Conservation (phyloP, 805 yeast genomes). For the Yarrowia deformans region DNA sequence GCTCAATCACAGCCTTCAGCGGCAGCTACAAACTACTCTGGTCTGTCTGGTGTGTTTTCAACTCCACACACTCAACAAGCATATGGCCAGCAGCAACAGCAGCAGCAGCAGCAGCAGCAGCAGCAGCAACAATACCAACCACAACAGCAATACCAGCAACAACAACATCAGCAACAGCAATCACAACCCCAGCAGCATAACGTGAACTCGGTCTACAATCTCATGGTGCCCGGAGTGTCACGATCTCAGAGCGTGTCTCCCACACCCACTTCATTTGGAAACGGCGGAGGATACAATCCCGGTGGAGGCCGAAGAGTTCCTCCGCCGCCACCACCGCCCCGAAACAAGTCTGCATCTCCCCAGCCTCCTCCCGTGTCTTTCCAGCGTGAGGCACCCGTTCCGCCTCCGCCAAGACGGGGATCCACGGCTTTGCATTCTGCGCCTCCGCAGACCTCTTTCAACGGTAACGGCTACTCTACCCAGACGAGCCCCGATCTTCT, state of each 20-base stretch:
- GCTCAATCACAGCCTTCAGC: slow-evolving; percentile 40
- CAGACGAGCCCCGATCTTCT: slow-evolving; percentile 56
- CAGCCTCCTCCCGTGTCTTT: slow-evolving; percentile 43
- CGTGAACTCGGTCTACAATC: slow-evolving; percentile 34
- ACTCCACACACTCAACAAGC: slow-evolving; percentile 43
- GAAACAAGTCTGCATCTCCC: slow-evolving; percentile 51
- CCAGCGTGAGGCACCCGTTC: slow-evolving; percentile 32
- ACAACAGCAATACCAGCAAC: slow-evolving; percentile 43
- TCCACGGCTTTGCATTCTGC: slow-evolving; percentile 34
- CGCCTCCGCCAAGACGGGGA: slow-evolving; percentile 32
- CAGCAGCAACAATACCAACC: slow-evolving; percentile 43
- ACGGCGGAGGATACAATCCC: not conserved
- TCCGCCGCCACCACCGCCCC: slow-evolving; percentile 45
- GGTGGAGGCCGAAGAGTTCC: slow-evolving; percentile 41
- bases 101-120: slow-evolving; percentile 44
- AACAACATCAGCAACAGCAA: slow-evolving; percentile 39
- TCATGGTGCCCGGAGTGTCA: slow-evolving; percentile 33
- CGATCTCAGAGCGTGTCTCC: slow-evolving; percentile 37
- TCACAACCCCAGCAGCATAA: slow-evolving; percentile 31
- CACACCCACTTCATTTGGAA: slow-evolving; percentile 25
- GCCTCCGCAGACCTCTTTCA: slow-evolving; percentile 34
- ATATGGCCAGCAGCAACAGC: slow-evolving; percentile 41
- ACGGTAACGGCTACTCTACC: slow-evolving; percentile 20
- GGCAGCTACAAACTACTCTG: slow-evolving; percentile 29
- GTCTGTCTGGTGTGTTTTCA: slow-evolving; percentile 30